Percentiles rank a stretch among this genome's conserved stretches.
These are phyloP conservation scores for Nigrospora oryzae DNA, from an alignment of 2,329 filamentous ascomycete genomes.

Conservation along the genomic window DNA sequence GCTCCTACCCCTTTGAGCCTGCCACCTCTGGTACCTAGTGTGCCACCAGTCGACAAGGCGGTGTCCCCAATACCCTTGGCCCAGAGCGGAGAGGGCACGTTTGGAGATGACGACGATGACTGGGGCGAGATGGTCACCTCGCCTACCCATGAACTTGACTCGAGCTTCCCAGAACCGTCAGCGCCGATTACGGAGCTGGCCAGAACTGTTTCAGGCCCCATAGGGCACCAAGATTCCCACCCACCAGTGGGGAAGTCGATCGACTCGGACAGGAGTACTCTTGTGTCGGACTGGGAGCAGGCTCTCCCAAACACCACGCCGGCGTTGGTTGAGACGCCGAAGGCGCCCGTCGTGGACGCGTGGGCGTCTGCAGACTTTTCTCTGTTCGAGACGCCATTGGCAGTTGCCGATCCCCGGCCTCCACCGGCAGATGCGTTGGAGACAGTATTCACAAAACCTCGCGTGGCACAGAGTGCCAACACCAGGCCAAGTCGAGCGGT, in stretches of 20 bases:
- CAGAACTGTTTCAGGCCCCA: too few species aligned
- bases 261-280: too few species aligned
- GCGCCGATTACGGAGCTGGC: too few species aligned
- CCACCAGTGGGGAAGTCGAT: too few species aligned
- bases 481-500: neutral
- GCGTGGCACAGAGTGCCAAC: too few species aligned
- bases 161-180: neutral
- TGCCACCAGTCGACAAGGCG: conserved; percentile 2
- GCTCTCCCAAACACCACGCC: neutral
- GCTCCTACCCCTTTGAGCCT: conserved; percentile 1
- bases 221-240: too few species aligned
- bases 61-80: neutral
- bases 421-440: too few species aligned
- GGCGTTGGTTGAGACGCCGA: neutral
- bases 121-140: conserved; percentile 54
- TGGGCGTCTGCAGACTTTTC: conserved; percentile 14
- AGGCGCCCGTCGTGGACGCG: conserved; percentile 4
- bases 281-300: too few species aligned
- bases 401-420: neutral
- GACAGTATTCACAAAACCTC: too few species aligned
- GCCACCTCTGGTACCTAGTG: neutral
- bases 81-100: conserved; percentile 5
- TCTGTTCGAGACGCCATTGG: conserved; percentile 9
- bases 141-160: conserved; percentile 12
- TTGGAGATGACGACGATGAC: conserved; percentile 41